phyloP scores from a whole-genome alignment of 2,329 filamentous ascomycete genomes.

The Ceratocystis alfenasii region DNA sequence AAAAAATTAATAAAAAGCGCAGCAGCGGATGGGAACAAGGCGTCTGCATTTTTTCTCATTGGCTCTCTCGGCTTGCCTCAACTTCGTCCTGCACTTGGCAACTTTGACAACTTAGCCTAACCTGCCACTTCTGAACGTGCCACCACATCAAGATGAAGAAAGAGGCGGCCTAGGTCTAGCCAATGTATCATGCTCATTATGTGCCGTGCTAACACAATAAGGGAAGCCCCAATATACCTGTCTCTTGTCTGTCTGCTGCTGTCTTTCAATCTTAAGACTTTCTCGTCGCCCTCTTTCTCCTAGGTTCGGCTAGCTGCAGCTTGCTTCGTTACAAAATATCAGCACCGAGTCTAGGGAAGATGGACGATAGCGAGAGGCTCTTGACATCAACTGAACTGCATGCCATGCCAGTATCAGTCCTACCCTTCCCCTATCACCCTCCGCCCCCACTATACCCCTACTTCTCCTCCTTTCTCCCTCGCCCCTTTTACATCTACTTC shows the following conservation, averaged over 20 bases:
- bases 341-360: neutral
- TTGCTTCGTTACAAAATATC: neutral
- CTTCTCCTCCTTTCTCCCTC: no score
- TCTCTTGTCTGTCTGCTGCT: neutral
- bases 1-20: no score
- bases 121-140: neutral
- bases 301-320: slow-evolving; percentile 5
- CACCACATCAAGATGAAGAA: neutral
- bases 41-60: neutral
- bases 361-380: neutral
- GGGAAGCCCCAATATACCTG: no score
- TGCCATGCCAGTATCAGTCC: neutral
- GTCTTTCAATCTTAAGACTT: neutral
- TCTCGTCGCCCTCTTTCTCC: neutral
- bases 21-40: neutral
- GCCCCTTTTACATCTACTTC: no score
- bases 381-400: neutral
- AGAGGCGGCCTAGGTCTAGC: neutral
- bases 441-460: no score
- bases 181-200: neutral
- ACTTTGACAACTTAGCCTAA: slow-evolving; percentile 2
- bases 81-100: neutral
- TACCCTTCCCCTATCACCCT: no score
- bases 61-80: neutral
- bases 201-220: no score